Evolutionary conservation across 352 stramenopile genomes (phyloP), one percentile per base, ranked within the genome.

Genomic region (Pythium guiyangense): DNA sequence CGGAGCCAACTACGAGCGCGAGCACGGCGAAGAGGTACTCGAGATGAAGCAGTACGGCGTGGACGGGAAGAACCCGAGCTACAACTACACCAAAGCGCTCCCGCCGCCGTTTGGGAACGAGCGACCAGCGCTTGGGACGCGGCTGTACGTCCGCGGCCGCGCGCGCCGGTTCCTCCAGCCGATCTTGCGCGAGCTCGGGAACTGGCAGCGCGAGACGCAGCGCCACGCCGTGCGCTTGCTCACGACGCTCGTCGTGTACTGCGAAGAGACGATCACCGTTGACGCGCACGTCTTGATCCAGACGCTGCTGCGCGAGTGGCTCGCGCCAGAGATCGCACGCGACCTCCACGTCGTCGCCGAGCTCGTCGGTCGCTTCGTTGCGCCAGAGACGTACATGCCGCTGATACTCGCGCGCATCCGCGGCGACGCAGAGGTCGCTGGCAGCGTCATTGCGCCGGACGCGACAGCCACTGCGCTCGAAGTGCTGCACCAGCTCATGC

Each of bases 41-140:
- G 94, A 99, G 68, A 74, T 96, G 40, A 90, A 94, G 37, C 95
- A 98, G 73, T 97, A 98, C 64, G 94, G 91, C 25, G 77, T 98
- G 9, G 95, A 98, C 62, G 95, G 94, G 25, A 86, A 86, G 58
- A 82, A 90, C 54, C 71, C 77, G 15, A 77, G 56, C 17, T 93
- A 86, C 62, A 97, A 98, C 66, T 96, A 98, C 56, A 45, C 45
- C 22, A 77, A 74, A 35, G 59, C 52, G 14, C 74, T 98, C n/a
- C 92, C 91, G n/a, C 27, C 59, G 6, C 92, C 94, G 9, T 98
- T 98, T 54, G 9, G 25, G 2, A 60, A 62, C 39, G 54, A 63
- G 10, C 74, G 94, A 27, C 94, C 95, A 34, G 83, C 88, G 18
- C 72, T 99, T 45, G 96, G 92, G 6, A 88, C 91, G 6, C 77